Conservation (phyloP, 140 eudicot species). For the Eryngium alpinum region DNA sequence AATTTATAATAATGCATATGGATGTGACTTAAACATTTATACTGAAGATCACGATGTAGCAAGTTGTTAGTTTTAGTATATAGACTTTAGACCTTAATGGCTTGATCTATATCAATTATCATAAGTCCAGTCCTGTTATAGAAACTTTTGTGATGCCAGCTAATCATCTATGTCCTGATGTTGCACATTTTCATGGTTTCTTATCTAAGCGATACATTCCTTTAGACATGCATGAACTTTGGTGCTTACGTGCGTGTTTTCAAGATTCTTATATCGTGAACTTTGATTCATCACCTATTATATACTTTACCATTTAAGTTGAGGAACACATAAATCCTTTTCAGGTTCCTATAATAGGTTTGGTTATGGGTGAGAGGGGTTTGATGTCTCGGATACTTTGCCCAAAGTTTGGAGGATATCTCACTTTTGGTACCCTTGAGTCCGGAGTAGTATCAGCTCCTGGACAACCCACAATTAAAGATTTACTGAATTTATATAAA, state of each 20-base stretch:
- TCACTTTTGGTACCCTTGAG: constrained; percentile 87
- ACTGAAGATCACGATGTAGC: no score
- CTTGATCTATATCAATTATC: neutral
- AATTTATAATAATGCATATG: neutral
- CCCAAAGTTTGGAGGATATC: constrained; percentile 92
- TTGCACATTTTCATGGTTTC: neutral
- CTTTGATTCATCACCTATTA: neutral
- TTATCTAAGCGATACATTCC: neutral
- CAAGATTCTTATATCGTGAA: neutral
- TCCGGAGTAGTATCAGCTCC: constrained; percentile 89
- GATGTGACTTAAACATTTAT: neutral
- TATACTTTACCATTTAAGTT: neutral
- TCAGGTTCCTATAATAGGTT: constrained; percentile 89
- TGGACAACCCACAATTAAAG: constrained; percentile 87
- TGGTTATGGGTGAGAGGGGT: constrained; percentile 98
- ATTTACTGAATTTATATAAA: constrained; percentile 67
- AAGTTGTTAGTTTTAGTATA: neutral
- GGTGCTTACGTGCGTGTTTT: neutral
- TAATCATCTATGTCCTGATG: neutral
- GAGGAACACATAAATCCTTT: constrained; percentile 11
- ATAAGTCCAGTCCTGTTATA: no score
- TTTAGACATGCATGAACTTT: neutral
- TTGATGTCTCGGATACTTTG: constrained; percentile 81
- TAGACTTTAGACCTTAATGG: constrained; percentile 6
- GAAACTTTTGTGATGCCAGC: neutral